These are phyloP conservation scores for Iberis pinnata DNA, from an alignment of 345 rosid species.

Conservation along the genomic window DNA sequence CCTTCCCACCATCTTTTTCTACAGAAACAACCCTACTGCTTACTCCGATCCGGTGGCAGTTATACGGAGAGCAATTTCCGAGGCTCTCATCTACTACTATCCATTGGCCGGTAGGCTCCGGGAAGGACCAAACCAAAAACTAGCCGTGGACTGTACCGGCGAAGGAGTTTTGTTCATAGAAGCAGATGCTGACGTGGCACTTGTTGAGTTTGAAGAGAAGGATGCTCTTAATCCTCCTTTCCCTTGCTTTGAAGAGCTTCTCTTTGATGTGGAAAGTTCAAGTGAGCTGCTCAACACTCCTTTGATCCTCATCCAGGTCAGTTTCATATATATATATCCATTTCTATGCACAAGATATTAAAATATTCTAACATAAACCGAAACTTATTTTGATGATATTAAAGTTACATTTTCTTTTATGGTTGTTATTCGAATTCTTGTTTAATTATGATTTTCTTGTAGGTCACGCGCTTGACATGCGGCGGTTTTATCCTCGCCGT, in stretches of 20 bases:
- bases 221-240: conserved; percentile 32
- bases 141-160: conserved; percentile 31
- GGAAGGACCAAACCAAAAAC: conserved; percentile 33
- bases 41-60: conserved; percentile 21
- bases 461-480: conserved; percentile 34
- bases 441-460: no score
- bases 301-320: conserved; percentile 33
- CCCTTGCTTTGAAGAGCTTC: conserved; percentile 33
- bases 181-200: conserved; percentile 36
- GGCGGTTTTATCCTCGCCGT: conserved; percentile 34
- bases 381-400: background rate
- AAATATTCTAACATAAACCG: background rate
- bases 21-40: conserved; percentile 22
- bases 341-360: background rate
- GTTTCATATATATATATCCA: background rate
- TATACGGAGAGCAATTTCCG: conserved; percentile 23
- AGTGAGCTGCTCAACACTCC: conserved; percentile 26
- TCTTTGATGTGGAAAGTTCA: conserved; percentile 23
- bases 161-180: conserved; percentile 36
- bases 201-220: conserved; percentile 23
- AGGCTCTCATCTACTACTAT: conserved; percentile 27
- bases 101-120: conserved; percentile 35
- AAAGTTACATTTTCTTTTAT: no score
- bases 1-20: conserved; percentile 34
- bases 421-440: background rate